These are phyloP conservation scores for Gentiana macrophylla DNA, from an alignment of 257 asterid genomes.

Conservation along the genomic window DNA sequence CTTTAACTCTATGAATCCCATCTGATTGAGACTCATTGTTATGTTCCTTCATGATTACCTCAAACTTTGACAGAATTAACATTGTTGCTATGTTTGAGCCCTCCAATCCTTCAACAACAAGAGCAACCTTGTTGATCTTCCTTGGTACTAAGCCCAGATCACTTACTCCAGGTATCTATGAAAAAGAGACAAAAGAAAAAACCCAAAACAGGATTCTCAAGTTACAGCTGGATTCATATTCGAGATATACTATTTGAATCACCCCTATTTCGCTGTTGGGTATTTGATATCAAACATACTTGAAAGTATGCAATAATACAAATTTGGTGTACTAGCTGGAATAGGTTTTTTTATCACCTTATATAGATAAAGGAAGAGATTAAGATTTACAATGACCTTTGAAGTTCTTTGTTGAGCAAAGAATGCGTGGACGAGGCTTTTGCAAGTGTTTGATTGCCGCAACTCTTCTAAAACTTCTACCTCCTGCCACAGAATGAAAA, in stretches of 20 bases:
- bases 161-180: conserved; percentile 41
- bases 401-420: conserved; percentile 42
- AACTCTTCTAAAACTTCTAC: conserved; percentile 42
- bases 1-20: conserved; percentile 3
- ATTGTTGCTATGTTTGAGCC: conserved; percentile 32
- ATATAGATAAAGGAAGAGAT: conserved; percentile 6
- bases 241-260: too few species aligned
- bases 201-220: background rate
- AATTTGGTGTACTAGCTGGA: background rate
- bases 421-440: conserved; percentile 43
- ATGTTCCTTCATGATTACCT: conserved; percentile 34
- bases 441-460: conserved; percentile 47
- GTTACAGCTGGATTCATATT: too few species aligned
- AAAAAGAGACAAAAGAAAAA: conserved; percentile 3
- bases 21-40: conserved; percentile 18
- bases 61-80: conserved; percentile 26
- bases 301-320: background rate
- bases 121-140: conserved; percentile 34
- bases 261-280: too few species aligned
- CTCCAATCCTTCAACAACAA: conserved; percentile 45
- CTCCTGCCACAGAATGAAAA: conserved; percentile 29
- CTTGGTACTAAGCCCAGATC: conserved; percentile 31
- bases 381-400: conserved; percentile 30
- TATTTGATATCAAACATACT: background rate
- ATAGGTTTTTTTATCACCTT: background rate